phyloP scores from a whole-genome alignment of 2,329 filamentous ascomycete genomes.

The Sarocladiaceae sp. region DNA sequence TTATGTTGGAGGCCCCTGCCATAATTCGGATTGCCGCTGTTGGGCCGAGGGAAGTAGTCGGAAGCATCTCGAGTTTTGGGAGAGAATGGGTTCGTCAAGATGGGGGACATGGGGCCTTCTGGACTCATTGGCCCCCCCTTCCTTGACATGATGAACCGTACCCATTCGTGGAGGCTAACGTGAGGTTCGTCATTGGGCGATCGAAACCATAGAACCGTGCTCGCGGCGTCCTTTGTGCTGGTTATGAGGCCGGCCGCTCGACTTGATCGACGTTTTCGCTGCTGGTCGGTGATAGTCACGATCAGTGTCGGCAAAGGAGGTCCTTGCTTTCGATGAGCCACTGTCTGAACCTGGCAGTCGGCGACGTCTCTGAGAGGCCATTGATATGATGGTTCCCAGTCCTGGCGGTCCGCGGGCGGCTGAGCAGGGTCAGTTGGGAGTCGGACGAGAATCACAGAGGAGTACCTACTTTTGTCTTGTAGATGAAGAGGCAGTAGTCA shows the following conservation, averaged over 20 bases:
- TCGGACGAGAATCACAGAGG: constrained; percentile 9
- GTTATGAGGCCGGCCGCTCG: constrained; percentile 51
- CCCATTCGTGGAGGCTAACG: constrained; percentile 53
- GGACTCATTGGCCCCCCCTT: constrained; percentile 39
- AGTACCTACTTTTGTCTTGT: constrained; percentile 45
- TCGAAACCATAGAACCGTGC: constrained; percentile 51
- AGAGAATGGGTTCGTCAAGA: constrained; percentile 39
- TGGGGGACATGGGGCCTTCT: constrained; percentile 45
- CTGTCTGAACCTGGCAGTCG: constrained; percentile 52
- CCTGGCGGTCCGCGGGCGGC: constrained; percentile 28
- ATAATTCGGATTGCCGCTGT: constrained; percentile 34
- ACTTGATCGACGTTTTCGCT: constrained; percentile 59
- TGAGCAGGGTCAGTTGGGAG: constrained; percentile 18
- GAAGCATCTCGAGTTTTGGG: constrained; percentile 26
- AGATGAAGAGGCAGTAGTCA: constrained; percentile 44
- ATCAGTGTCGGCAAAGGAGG: constrained; percentile 54
- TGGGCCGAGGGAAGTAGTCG: constrained; percentile 37
- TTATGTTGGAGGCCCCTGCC: constrained; percentile 38
- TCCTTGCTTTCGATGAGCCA: constrained; percentile 57
- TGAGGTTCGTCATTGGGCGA: constrained; percentile 44
- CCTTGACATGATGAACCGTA: constrained; percentile 42
- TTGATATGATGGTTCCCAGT: constrained; percentile 47
- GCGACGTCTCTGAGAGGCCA: constrained; percentile 45
- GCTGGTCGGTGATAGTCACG: constrained; percentile 51
- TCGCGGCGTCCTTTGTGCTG: constrained; percentile 39